These are phyloP conservation scores for Pyrenula massariospora DNA, from an alignment of 495 filamentous ascomycete species.

Conservation along the genomic window DNA sequence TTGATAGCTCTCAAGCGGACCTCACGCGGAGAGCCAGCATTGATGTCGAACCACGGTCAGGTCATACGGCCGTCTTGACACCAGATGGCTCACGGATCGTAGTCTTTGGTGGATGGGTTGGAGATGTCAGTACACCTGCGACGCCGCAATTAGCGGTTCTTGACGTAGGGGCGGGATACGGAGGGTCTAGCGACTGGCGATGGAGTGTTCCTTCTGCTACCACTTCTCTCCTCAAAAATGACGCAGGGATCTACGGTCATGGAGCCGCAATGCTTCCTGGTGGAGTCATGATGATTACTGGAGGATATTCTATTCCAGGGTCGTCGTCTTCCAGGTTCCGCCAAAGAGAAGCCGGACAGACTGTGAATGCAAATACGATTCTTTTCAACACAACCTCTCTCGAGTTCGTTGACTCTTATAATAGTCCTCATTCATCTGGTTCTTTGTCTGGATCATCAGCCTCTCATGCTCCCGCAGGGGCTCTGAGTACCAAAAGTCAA, in stretches of 20 bases:
- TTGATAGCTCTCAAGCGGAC: constrained; percentile 26
- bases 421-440: constrained; percentile 29
- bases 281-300: constrained; percentile 79
- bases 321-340: constrained; percentile 28
- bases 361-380: constrained; percentile 34
- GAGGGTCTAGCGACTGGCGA: constrained; percentile 55
- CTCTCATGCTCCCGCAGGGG: neutral
- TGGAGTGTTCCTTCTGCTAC: constrained; percentile 52
- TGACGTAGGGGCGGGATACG: constrained; percentile 57
- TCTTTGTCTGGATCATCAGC: neutral
- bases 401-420: constrained; percentile 59
- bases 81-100: constrained; percentile 63
- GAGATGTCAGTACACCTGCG: constrained; percentile 60
- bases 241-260: constrained; percentile 69
- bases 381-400: constrained; percentile 74
- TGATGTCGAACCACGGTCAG: constrained; percentile 64
- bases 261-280: constrained; percentile 74
- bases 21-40: constrained; percentile 27
- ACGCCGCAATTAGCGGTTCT: constrained; percentile 70
- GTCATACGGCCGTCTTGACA: constrained; percentile 71
- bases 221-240: constrained; percentile 28
- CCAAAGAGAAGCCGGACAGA: constrained; percentile 16
- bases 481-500: constrained; percentile 23
- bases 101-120: constrained; percentile 85
- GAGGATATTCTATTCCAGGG: constrained; percentile 60